Evolutionary conservation across 2,329 filamentous ascomycete genomes (phyloP).

Genomic region (Stemphylium lycopersici): DNA sequence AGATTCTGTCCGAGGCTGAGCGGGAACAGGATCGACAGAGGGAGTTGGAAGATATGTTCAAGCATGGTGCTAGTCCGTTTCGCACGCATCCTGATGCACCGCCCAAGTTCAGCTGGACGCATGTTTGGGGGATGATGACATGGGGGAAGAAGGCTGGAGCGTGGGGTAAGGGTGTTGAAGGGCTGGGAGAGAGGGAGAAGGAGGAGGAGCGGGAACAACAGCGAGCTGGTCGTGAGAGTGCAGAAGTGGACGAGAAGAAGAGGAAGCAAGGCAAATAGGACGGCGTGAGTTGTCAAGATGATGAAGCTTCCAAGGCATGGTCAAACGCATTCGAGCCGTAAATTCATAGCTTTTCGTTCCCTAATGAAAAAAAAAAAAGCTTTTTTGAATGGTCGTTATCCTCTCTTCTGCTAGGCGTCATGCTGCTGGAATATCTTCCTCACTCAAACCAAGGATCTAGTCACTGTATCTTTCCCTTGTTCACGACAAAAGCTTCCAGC

Average conservation of each 20-base stretch:
- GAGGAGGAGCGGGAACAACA: constrained; percentile 28
- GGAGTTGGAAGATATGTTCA: constrained; percentile 45
- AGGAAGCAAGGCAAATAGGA: neutral
- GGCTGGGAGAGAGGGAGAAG: constrained; percentile 48
- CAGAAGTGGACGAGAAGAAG: neutral
- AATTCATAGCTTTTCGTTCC: neutral
- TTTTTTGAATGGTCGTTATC: neutral
- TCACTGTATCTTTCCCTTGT: constrained; percentile 77
- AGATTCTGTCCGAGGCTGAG: constrained; percentile 24
- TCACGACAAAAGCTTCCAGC: constrained; percentile 90
- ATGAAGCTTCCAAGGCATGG: too few relatives aligned
- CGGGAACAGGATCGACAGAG: constrained; percentile 33
- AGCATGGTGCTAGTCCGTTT: constrained; percentile 55
- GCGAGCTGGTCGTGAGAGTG: neutral
- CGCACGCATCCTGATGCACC: constrained; percentile 53
- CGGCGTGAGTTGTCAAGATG: neutral
- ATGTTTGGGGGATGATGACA: constrained; percentile 60
- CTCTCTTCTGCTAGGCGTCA: neutral
- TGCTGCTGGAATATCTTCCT: neutral
- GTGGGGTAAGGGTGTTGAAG: constrained; percentile 60
- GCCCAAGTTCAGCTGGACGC: constrained; percentile 59
- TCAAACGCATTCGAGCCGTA: too few relatives aligned
- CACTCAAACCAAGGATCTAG: constrained; percentile 38
- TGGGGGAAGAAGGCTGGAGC: constrained; percentile 61
- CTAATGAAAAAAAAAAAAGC: neutral